A percentile compares a stretch with the other conserved stretches of the same genome.
phyloP scores from a whole-genome alignment of 2,329 filamentous ascomycete genomes.

The Monosporascus sp. region DNA sequence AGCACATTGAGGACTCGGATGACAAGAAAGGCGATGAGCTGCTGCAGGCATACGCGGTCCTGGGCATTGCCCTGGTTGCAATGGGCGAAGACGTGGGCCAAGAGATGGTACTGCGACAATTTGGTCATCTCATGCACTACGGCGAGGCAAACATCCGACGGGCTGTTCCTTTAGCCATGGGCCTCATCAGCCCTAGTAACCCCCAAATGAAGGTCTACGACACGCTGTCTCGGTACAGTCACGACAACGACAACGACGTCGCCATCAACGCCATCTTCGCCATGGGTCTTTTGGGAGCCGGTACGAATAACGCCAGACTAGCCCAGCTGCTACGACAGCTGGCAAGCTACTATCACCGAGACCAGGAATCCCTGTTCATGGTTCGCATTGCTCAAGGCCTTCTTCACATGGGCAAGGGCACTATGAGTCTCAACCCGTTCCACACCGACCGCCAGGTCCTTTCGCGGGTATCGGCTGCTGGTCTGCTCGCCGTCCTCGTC shows the following conservation, averaged over 20 bases:
- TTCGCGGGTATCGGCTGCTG: constrained; percentile 83
- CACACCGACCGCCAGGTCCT: constrained; percentile 96
- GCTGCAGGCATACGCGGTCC: constrained; percentile 90
- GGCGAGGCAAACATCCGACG: constrained; percentile 96
- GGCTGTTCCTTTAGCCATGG: constrained; percentile 93
- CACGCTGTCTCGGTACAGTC: constrained; percentile 91
- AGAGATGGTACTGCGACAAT: constrained; percentile 97
- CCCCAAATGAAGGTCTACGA: constrained; percentile 99
- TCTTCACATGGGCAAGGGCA: constrained; percentile 98
- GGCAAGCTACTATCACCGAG: constrained; percentile 96
- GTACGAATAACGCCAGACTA: constrained; percentile 95
- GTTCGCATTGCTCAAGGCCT: constrained; percentile 97
- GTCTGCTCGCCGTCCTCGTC: constrained; percentile 82
- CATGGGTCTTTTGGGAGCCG: constrained; percentile 94
- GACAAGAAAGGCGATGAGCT: constrained; percentile 95
- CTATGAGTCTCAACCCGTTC: constrained; percentile 94
- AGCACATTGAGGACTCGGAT: constrained; percentile 89
- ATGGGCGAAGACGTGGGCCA: constrained; percentile 99
- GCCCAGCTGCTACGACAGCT: constrained; percentile 91
- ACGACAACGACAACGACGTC: constrained; percentile 98
- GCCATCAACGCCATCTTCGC: constrained; percentile 98
- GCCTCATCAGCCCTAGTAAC: constrained; percentile 92
- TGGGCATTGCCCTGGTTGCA: constrained; percentile 87
- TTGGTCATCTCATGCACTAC: constrained; percentile 98
- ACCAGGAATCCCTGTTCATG: constrained; percentile 97